Evolutionary conservation across 345 rosid genomes (phyloP).

Genomic region (Eutrema japonicum): DNA sequence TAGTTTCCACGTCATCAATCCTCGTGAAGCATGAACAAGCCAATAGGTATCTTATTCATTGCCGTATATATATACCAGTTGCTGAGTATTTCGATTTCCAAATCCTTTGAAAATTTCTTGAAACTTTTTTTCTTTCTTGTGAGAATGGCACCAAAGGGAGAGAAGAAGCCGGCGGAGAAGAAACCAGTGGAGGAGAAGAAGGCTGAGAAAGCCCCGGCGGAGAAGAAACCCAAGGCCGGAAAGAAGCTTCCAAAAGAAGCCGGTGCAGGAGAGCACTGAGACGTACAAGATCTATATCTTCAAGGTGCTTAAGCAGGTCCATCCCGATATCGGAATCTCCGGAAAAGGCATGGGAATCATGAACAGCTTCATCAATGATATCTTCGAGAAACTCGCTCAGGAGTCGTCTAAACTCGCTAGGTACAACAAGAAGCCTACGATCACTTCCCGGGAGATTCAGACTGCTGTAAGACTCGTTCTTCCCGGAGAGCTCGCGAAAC

Average conservation of each 20-base stretch:
- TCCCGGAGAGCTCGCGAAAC: slow-evolving; percentile 78
- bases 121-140: too few species aligned
- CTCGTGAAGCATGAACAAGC: slow-evolving; percentile 15
- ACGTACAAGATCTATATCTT: slow-evolving; percentile 83
- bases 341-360: slow-evolving; percentile 44
- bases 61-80: slow-evolving; percentile 26
- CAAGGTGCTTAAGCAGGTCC: slow-evolving; percentile 62
- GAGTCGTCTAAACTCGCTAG: slow-evolving; percentile 73
- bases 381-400: slow-evolving; percentile 72
- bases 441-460: slow-evolving; percentile 77
- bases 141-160: slow-evolving; percentile 59
- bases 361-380: slow-evolving; percentile 67
- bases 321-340: slow-evolving; percentile 51
- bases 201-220: slow-evolving; percentile 59
- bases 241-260: slow-evolving; percentile 65
- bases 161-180: slow-evolving; percentile 44
- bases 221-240: slow-evolving; percentile 63
- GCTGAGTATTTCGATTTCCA: not conserved
- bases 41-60: slow-evolving; percentile 19
- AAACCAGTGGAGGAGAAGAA: slow-evolving; percentile 55
- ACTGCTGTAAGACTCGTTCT: slow-evolving; percentile 75
- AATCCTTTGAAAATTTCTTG: not conserved
- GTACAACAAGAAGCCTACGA: slow-evolving; percentile 82
- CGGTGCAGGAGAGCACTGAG: slow-evolving; percentile 53
- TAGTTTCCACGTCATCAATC: slow-evolving; percentile 41